A percentile compares a stretch with the other conserved stretches of the same genome.
Evolutionary conservation across 2,329 filamentous ascomycete genomes (phyloP).

Genomic region (Pseudohalonectria lignicola): DNA sequence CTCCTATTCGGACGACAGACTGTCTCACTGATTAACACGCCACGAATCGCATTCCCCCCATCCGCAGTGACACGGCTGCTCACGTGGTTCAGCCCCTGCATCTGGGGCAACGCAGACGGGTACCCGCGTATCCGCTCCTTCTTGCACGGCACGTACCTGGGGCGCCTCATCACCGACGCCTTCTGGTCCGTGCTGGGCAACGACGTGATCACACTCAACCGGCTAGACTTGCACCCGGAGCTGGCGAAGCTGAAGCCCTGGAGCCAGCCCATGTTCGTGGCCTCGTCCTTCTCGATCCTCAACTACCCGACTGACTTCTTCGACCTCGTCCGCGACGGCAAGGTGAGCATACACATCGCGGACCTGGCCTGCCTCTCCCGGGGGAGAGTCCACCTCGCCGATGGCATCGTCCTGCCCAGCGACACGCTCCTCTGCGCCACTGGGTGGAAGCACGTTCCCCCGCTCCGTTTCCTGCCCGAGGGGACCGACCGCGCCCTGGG

Average conservation of each 20-base stretch:
- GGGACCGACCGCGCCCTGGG: constrained; percentile 35
- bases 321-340: constrained; percentile 40
- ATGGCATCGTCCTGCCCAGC: constrained; percentile 31
- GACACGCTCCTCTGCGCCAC: constrained; percentile 46
- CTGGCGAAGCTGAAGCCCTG: constrained; percentile 42
- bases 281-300: constrained; percentile 44
- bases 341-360: constrained; percentile 38
- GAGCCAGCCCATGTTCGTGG: constrained; percentile 38
- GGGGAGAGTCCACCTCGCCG: constrained; percentile 36
- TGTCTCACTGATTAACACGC: no score
- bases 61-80: constrained; percentile 47
- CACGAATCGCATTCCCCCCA: no score
- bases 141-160: constrained; percentile 45
- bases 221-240: constrained; percentile 42
- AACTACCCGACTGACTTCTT: constrained; percentile 50
- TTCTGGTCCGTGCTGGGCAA: constrained; percentile 48
- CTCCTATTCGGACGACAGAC: no score
- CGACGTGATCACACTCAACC: constrained; percentile 42
- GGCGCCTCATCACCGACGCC: constrained; percentile 39
- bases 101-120: constrained; percentile 56
- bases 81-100: constrained; percentile 65
- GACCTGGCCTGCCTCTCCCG: constrained; percentile 35
- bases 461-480: constrained; percentile 38
- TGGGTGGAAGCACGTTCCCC: constrained; percentile 44
- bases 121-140: constrained; percentile 41